phyloP scores from a whole-genome alignment of 352 stramenopile genomes.

The Globisporangium carolinianum region DNA sequence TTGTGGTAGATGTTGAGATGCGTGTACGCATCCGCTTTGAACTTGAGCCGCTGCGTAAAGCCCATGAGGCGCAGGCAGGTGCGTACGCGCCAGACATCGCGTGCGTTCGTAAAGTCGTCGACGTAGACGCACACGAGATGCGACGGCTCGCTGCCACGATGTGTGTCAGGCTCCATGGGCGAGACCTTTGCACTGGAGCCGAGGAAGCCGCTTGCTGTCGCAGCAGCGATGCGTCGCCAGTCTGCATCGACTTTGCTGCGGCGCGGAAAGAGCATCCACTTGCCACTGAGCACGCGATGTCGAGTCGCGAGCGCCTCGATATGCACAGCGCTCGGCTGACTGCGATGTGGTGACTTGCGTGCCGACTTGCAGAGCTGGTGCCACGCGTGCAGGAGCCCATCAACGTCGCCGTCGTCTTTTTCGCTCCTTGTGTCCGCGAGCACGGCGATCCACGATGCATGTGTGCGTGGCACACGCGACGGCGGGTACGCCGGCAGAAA shows the following conservation, averaged over 20 bases:
- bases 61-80: slow-evolving; percentile 1
- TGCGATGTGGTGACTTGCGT: background rate
- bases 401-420: slow-evolving; percentile 1
- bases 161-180: background rate
- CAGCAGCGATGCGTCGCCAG: slow-evolving; percentile 3
- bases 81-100: slow-evolving; percentile 4
- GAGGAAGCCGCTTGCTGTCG: background rate
- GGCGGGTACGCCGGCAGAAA: slow-evolving; percentile 8
- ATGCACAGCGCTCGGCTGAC: background rate
- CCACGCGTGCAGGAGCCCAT: slow-evolving; percentile 5
- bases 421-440: background rate
- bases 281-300: slow-evolving; percentile 7
- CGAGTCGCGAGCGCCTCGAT: background rate
- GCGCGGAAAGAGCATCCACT: slow-evolving; percentile 13
- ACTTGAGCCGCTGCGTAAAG: slow-evolving; percentile 3
- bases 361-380: background rate
- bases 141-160: background rate
- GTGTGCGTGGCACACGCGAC: background rate
- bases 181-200: slow-evolving; percentile 8
- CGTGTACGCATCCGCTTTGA: slow-evolving; percentile 16
- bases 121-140: slow-evolving; percentile 13
- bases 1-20: slow-evolving; percentile 8
- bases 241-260: slow-evolving; percentile 2
- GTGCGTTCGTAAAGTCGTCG: slow-evolving; percentile 8
- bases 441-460: slow-evolving; percentile 7